Percentiles rank a stretch among this genome's conserved stretches.
Evolutionary conservation across 2,329 filamentous ascomycete genomes (phyloP).

Genomic region (Fusarium gaditjirri): DNA sequence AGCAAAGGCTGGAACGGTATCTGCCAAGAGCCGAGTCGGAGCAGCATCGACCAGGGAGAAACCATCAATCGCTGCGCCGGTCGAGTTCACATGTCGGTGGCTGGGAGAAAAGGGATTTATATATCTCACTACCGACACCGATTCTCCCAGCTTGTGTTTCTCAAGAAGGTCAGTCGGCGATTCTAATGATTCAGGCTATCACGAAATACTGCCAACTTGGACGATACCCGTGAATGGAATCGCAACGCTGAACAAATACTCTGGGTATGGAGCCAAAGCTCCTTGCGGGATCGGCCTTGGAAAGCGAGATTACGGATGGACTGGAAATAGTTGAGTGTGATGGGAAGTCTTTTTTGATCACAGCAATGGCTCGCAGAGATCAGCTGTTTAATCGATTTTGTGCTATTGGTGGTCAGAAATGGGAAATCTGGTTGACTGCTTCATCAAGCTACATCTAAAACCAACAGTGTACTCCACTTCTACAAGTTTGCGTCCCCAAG

Average conservation of each 20-base stretch:
- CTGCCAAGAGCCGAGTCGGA: conserved; percentile 71
- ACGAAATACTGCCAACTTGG: conserved; percentile 68
- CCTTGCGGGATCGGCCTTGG: conserved; percentile 79
- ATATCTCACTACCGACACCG: conserved; percentile 14
- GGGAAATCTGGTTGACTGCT: conserved; percentile 70
- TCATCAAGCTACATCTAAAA: too few species aligned
- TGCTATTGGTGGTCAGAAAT: conserved; percentile 79
- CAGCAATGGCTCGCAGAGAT: conserved; percentile 75
- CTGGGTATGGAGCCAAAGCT: conserved; percentile 84
- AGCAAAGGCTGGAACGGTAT: conserved; percentile 65
- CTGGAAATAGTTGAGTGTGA: conserved; percentile 67
- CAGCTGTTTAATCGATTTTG: conserved; percentile 81
- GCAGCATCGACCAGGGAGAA: not conserved
- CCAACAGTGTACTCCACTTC: too few species aligned
- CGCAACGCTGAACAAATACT: conserved; percentile 76
- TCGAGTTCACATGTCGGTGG: conserved; percentile 76
- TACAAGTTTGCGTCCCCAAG: too few species aligned
- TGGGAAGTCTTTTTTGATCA: conserved; percentile 66
- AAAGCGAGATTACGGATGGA: conserved; percentile 76
- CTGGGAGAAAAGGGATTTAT: conserved; percentile 70
- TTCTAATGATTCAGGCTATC: not conserved
- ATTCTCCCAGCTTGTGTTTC: conserved; percentile 7
- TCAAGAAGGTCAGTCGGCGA: not conserved
- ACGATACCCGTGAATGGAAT: conserved; percentile 75
- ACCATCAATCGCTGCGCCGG: conserved; percentile 61